phyloP scores from a whole-genome alignment of 805 yeast species.

The Saturnispora dispora region DNA sequence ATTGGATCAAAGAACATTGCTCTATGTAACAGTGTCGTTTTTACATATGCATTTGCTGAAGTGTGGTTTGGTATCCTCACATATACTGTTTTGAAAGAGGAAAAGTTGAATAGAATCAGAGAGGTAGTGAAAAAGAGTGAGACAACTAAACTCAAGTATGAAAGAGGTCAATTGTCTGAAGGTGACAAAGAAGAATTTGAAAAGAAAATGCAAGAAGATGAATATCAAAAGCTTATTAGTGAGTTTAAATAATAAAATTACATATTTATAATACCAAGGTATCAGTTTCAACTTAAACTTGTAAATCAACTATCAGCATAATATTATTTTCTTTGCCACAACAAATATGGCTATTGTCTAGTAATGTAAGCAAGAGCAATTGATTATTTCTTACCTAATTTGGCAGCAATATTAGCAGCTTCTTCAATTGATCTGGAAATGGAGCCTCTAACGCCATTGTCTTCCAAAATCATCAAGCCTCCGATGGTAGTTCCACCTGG shows the following conservation, averaged over 20 bases:
- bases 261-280: neutral
- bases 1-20: conserved; percentile 31
- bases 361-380: neutral
- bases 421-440: conserved; percentile 85
- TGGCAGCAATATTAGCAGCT: conserved; percentile 73
- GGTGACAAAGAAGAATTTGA: conserved; percentile 18
- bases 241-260: conserved; percentile 18
- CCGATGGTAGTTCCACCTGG: conserved; percentile 99
- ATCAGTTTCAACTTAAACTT: neutral
- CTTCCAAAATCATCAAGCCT: conserved; percentile 88
- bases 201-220: conserved; percentile 21
- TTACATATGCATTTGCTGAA: conserved; percentile 52
- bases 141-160: conserved; percentile 20
- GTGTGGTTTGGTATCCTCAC: conserved; percentile 62
- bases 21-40: conserved; percentile 55
- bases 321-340: neutral
- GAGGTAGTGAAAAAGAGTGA: conserved; percentile 14
- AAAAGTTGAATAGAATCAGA: conserved; percentile 42
- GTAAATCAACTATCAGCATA: neutral
- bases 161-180: conserved; percentile 21
- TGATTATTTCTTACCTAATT: conserved; percentile 41
- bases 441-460: conserved; percentile 77
- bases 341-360: neutral
- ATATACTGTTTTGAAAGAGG: conserved; percentile 56
- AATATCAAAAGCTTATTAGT: conserved; percentile 25